Conservation (phyloP, 108 stramenopile genomes). For the Ochromonas danica region DNA sequence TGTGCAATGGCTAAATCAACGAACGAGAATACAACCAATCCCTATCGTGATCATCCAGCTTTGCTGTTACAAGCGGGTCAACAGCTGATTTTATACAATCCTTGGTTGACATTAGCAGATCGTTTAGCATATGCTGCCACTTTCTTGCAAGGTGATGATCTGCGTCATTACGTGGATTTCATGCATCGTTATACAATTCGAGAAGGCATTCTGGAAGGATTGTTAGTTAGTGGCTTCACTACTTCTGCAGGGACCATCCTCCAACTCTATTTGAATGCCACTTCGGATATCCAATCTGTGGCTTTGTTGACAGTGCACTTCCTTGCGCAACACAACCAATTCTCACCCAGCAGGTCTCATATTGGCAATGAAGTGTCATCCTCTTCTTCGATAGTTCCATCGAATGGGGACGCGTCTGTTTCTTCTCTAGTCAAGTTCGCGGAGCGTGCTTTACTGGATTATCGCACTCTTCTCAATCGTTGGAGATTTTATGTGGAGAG, state of each 20-base stretch:
- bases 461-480: neutral
- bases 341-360: no score
- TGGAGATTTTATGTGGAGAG: neutral
- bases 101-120: neutral
- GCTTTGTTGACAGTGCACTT: neutral
- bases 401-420: neutral
- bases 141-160: neutral
- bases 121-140: neutral
- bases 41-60: no score
- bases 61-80: no score
- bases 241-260: neutral
- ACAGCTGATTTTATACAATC: neutral
- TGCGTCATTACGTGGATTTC: neutral
- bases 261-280: neutral
- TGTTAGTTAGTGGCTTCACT: neutral
- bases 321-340: neutral
- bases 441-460: neutral
- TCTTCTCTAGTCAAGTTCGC: neutral
- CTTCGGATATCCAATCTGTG: neutral
- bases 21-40: no score
- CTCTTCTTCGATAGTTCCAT: no score
- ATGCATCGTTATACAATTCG: neutral
- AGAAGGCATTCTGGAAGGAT: neutral
- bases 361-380: no score
- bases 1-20: no score